Conservation (phyloP, 1,139 yeast species). For the Debaryomyces coudertii region DNA sequence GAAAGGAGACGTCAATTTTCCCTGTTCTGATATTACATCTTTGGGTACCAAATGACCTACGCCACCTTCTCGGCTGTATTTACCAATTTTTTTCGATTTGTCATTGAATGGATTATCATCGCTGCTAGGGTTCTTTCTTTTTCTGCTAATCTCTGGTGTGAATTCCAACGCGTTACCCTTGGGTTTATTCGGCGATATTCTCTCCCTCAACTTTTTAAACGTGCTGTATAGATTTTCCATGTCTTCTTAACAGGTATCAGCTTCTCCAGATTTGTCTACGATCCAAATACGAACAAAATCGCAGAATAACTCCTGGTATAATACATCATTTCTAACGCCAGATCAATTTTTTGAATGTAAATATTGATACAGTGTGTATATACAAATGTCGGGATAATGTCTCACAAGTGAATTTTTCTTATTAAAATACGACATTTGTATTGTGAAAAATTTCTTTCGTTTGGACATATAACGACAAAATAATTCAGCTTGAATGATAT, state of each 20-base stretch:
- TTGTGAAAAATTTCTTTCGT: slow-evolving; percentile 10
- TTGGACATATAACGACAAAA: neutral
- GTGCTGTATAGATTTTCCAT: slow-evolving; percentile 24
- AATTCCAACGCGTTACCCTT: slow-evolving; percentile 14
- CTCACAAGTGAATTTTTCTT: too few species aligned
- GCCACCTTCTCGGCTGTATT: neutral
- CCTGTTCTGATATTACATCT: neutral
- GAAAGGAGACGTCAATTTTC: slow-evolving; percentile 10
- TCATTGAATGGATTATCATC: slow-evolving; percentile 40
- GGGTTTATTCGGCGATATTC: slow-evolving; percentile 21
- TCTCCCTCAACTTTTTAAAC: slow-evolving; percentile 21
- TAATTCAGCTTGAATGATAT: neutral
- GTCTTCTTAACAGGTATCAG: neutral
- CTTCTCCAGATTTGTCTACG: neutral
- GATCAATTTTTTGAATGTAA: neutral
- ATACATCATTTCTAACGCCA: neutral
- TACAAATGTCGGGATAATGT: slow-evolving; percentile 9
- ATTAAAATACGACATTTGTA: slow-evolving; percentile 8
- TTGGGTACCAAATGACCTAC: neutral
- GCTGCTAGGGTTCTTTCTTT: slow-evolving; percentile 20
- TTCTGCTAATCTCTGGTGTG: slow-evolving; percentile 12
- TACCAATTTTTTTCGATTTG: slow-evolving; percentile 12
- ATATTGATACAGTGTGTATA: slow-evolving; percentile 4
- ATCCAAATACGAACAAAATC: neutral
- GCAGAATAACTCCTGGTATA: neutral